Evolutionary conservation across 2,329 filamentous ascomycete genomes (phyloP), one percentile per base, ranked within the genome.

Genomic region (Pyrenophora seminiperda): DNA sequence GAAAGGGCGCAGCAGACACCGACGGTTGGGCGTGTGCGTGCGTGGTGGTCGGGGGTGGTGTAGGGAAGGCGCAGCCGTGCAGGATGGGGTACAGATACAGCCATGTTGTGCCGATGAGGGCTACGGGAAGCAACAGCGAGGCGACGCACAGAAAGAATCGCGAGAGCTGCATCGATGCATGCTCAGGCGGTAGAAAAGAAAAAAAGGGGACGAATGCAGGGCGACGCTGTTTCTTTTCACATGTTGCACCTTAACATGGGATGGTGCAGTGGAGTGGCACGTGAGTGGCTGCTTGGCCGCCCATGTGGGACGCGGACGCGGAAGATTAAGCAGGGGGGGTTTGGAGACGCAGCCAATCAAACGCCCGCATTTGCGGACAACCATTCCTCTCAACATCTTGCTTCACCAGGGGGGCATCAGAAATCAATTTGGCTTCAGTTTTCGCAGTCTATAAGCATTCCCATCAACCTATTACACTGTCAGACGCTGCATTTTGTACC

Each of bases 31-130:
- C n/a, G 24, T 49, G 42, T 14, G 44, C 20, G 22, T 49, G 41
- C 7, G 53, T 34, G 4, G 49, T 34, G 4, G 49, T n/a, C 13
- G 59, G 53, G 9, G 61, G 62, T 19, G 61, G 62, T 19, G 47
- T 20, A 5, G 92, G 90, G 73, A 97, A 97, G 30, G 82, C 85
- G 78, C 92, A 97, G 66, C 83, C 82, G 59, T 69, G 82, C 67
- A 96, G 87, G 61, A 90, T 67, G 7, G 94, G 92, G 70, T 96
- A 97, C 31, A 93, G 78, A 76, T 97, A 97, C 44, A 97, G 81
- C 75, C 92, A 95, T 59, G 86, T 64, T 42, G 89, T 90, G 66
- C 84, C 83, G 57, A 84, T 75, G 67, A 93, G 64, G 50, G 89
- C 86, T 68, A 93, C 67, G 40, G 90, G 86, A 36, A 88, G 68